Conservation (phyloP, 345 rosid species). For the Eucalyptus marginata region DNA sequence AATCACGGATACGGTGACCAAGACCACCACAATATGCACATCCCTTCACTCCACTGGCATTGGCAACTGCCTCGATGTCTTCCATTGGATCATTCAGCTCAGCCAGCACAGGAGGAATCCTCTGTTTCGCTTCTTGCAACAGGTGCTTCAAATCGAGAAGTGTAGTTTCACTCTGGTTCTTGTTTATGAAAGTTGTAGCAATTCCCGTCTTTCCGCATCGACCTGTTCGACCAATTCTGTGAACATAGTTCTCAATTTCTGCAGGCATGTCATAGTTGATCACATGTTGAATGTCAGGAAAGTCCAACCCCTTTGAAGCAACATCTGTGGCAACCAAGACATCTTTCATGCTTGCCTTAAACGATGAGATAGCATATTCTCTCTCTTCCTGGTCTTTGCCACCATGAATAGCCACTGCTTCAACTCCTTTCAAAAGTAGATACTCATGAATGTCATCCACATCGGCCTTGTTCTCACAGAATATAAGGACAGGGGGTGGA, state of each 20-base stretch:
- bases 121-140: slow-evolving; percentile 82
- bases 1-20: slow-evolving; percentile 80
- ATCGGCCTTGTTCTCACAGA: slow-evolving; percentile 98
- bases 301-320: slow-evolving; percentile 88
- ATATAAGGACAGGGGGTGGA: slow-evolving; percentile 83
- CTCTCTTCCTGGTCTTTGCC: slow-evolving; percentile 95
- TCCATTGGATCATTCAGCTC: slow-evolving; percentile 88
- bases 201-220: slow-evolving; percentile 95
- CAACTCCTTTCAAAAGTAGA: slow-evolving; percentile 87
- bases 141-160: slow-evolving; percentile 84
- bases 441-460: slow-evolving; percentile 90
- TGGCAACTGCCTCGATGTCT: slow-evolving; percentile 56
- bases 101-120: slow-evolving; percentile 90
- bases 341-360: slow-evolving; percentile 79
- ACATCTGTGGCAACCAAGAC: slow-evolving; percentile 92
- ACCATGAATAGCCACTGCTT: slow-evolving; percentile 89
- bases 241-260: slow-evolving; percentile 89
- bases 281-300: slow-evolving; percentile 88
- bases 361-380: slow-evolving; percentile 78
- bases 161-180: slow-evolving; percentile 86
- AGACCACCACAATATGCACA: slow-evolving; percentile 96
- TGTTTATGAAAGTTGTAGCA: slow-evolving; percentile 88
- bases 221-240: slow-evolving; percentile 90
- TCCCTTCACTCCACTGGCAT: slow-evolving; percentile 80
- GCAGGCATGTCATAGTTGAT: slow-evolving; percentile 96